phyloP scores from a whole-genome alignment of 164 flowering plant species.

The Malania oleifera region DNA sequence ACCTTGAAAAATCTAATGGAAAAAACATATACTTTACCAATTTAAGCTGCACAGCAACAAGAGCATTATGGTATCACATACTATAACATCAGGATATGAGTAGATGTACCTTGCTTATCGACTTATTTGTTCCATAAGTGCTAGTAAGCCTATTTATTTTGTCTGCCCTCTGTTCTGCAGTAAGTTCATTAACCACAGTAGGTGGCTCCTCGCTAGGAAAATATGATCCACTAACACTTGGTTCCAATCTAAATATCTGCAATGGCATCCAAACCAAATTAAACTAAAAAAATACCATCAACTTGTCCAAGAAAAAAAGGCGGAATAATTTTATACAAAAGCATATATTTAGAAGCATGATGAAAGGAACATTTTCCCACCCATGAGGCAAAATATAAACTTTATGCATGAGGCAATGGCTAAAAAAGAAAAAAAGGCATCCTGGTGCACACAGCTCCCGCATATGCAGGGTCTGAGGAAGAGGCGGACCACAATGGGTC shows the following conservation, averaged over 20 bases:
- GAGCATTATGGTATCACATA: neutral
- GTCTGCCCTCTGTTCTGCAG: slow-evolving; percentile 21
- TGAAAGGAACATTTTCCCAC: no score
- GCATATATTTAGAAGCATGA: no score
- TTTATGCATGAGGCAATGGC: no score
- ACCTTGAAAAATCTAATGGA: no score
- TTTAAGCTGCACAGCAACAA: no score
- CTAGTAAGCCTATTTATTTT: slow-evolving; percentile 22
- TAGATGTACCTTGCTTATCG: slow-evolving; percentile 36
- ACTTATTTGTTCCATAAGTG: slow-evolving; percentile 45
- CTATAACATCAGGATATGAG: neutral
- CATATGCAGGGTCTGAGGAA: no score
- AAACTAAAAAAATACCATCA: neutral
- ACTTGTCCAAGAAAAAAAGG: neutral
- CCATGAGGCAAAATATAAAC: no score
- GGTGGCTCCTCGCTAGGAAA: slow-evolving; percentile 22
- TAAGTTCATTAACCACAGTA: slow-evolving; percentile 20
- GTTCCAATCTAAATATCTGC: slow-evolving; percentile 77
- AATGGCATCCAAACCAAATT: slow-evolving; percentile 8
- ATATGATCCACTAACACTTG: slow-evolving; percentile 35
- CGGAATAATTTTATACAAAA: neutral
- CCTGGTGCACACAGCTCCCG: no score
- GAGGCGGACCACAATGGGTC: no score
- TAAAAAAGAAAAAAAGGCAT: no score
- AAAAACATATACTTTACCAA: no score